A percentile compares a stretch with the other conserved stretches of the same genome.
phyloP scores from a whole-genome alignment of 768 basidiomycete genomes.

The Termitomyces sp. region DNA sequence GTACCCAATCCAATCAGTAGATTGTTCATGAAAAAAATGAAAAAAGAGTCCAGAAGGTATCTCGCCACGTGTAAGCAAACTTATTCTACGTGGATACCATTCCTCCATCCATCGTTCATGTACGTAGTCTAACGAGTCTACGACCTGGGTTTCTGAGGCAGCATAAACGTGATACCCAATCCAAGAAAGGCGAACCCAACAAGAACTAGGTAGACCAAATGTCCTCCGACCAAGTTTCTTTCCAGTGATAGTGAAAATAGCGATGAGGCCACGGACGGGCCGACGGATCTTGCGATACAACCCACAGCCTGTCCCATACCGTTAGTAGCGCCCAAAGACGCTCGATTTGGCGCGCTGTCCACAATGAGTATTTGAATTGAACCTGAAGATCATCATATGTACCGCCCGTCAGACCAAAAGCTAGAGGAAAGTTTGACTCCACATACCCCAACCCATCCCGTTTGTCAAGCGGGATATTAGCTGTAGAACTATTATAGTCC shows the following conservation, averaged over 20 bases:
- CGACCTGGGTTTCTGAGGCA: conserved; percentile 10
- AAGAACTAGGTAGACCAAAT: conserved; percentile 26
- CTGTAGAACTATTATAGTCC: conserved; percentile 26
- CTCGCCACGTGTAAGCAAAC: neutral
- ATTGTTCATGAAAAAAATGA: too few relatives aligned
- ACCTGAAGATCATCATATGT: conserved; percentile 26
- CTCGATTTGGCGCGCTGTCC: conserved; percentile 34
- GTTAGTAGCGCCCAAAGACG: conserved; percentile 45
- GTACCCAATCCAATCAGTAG: too few relatives aligned
- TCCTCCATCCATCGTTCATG: neutral
- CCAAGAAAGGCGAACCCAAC: conserved; percentile 13
- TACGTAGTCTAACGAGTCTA: neutral
- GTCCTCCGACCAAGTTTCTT: conserved; percentile 29
- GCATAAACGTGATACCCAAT: conserved; percentile 8
- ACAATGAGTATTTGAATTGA: conserved; percentile 40
- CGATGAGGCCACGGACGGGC: conserved; percentile 34
- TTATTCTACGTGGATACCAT: too few relatives aligned
- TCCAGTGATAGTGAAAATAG: conserved; percentile 34
- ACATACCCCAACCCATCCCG: conserved; percentile 31
- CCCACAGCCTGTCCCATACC: conserved; percentile 50
- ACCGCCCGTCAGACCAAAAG: neutral
- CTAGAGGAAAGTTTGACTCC: neutral
- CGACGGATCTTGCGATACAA: conserved; percentile 38
- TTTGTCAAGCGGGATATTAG: conserved; percentile 22
- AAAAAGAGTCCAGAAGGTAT: too few relatives aligned